phyloP scores from a whole-genome alignment of 129 eudicot genomes.

The Helianthus annuus region DNA sequence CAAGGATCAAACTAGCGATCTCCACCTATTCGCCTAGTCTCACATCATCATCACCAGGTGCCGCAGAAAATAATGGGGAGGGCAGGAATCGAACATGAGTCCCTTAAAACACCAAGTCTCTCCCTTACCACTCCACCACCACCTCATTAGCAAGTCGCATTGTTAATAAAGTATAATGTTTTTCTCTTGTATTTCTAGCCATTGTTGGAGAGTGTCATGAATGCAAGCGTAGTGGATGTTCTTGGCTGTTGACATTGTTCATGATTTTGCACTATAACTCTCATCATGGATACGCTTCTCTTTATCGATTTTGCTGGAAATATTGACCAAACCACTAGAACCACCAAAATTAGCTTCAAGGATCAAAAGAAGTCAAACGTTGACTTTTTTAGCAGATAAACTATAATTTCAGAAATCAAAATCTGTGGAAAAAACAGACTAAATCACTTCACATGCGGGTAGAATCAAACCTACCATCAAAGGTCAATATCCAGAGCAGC shows the following conservation, averaged over 20 bases:
- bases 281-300: not conserved
- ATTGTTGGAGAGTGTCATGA: not conserved
- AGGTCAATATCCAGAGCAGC: not conserved
- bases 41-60: no score
- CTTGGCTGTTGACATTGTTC: slow-evolving; percentile 1
- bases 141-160: no score
- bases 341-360: not conserved
- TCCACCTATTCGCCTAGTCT: no score
- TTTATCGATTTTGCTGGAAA: not conserved
- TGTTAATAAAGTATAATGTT: not conserved
- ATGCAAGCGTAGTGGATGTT: not conserved
- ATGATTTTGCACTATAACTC: not conserved
- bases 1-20: no score
- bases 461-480: slow-evolving; percentile 14
- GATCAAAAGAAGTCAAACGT: not conserved
- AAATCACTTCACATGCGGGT: slow-evolving; percentile 16
- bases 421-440: not conserved
- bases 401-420: not conserved
- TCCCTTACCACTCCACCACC: no score
- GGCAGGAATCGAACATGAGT: no score
- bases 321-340: not conserved
- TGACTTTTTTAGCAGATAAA: not conserved
- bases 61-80: no score
- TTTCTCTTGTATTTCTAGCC: not conserved
- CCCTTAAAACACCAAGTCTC: no score